Percentiles rank a stretch among this genome's conserved stretches.
Conservation (phyloP, 768 basidiomycete species). For the Russula olivacea region DNA sequence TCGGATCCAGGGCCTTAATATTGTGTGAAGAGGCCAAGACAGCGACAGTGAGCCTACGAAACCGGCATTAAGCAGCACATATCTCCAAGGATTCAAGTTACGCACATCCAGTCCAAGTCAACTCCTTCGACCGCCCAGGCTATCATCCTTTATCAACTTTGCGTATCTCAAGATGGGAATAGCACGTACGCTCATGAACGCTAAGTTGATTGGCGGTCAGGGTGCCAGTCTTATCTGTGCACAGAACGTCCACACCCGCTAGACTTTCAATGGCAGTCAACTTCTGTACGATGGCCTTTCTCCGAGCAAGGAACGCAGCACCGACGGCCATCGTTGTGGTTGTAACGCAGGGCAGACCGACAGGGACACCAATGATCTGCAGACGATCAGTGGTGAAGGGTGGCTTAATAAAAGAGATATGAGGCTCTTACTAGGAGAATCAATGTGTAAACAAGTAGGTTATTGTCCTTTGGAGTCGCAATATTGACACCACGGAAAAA, state of each 20-base stretch:
- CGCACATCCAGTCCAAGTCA: constrained; percentile 32
- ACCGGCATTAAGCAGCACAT: neutral
- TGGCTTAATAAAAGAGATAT: neutral
- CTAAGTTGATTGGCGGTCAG: constrained; percentile 45
- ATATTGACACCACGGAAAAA: constrained; percentile 38
- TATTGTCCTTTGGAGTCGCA: constrained; percentile 39
- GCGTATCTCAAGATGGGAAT: neutral
- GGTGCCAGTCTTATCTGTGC: constrained; percentile 42
- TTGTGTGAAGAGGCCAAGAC: constrained; percentile 45
- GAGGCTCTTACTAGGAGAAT: constrained; percentile 33
- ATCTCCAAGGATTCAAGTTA: constrained; percentile 1
- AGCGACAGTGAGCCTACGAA: constrained; percentile 35
- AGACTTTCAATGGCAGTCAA: constrained; percentile 46
- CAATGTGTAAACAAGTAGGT: constrained; percentile 40
- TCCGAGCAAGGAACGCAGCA: constrained; percentile 39
- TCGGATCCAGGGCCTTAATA: constrained; percentile 42
- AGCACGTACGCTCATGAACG: constrained; percentile 36
- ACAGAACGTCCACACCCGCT: constrained; percentile 45
- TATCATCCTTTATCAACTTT: neutral
- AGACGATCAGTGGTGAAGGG: neutral
- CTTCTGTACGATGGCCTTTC: constrained; percentile 45
- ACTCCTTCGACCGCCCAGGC: constrained; percentile 29
- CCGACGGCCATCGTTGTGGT: constrained; percentile 40
- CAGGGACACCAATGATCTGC: constrained; percentile 43
- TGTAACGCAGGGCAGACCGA: constrained; percentile 45